Percentiles rank a stretch among this genome's conserved stretches.
Conservation (phyloP, 2,329 filamentous ascomycete genomes). For the Colletotrichum navitas region DNA sequence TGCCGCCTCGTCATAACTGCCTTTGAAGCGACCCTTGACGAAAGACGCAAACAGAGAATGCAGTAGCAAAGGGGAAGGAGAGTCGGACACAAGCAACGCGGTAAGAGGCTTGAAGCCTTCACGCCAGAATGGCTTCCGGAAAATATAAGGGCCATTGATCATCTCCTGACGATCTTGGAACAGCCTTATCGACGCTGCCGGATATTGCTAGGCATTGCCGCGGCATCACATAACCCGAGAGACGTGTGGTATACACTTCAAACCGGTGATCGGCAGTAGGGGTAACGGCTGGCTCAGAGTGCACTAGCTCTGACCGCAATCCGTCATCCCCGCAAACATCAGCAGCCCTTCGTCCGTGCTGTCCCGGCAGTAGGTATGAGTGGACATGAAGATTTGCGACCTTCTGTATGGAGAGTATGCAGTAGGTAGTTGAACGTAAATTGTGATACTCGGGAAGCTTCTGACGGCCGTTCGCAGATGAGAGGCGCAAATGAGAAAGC, state of each 20-base stretch:
- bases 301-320: conserved; percentile 17
- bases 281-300: conserved; percentile 35
- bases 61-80: background rate
- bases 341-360: conserved; percentile 21
- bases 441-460: background rate
- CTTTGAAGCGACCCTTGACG: background rate
- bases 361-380: conserved; percentile 19
- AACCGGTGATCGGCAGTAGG: conserved; percentile 38
- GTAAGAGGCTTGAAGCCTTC: conserved; percentile 17
- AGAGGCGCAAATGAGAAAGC: conserved; percentile 16
- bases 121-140: background rate
- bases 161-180: conserved; percentile 1
- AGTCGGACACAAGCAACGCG: background rate
- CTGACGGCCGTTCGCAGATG: conserved; percentile 38
- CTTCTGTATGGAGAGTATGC: conserved; percentile 13
- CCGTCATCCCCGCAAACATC: conserved; percentile 36
- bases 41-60: conserved; percentile 13
- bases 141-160: conserved; percentile 1
- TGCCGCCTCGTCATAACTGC: background rate
- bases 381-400: conserved; percentile 13
- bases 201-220: background rate
- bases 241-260: conserved; percentile 4
- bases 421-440: conserved; percentile 11
- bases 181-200: conserved; percentile 16
- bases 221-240: conserved; percentile 9